phyloP scores from a whole-genome alignment of 164 flowering plant species.

The Vitis amurensis region DNA sequence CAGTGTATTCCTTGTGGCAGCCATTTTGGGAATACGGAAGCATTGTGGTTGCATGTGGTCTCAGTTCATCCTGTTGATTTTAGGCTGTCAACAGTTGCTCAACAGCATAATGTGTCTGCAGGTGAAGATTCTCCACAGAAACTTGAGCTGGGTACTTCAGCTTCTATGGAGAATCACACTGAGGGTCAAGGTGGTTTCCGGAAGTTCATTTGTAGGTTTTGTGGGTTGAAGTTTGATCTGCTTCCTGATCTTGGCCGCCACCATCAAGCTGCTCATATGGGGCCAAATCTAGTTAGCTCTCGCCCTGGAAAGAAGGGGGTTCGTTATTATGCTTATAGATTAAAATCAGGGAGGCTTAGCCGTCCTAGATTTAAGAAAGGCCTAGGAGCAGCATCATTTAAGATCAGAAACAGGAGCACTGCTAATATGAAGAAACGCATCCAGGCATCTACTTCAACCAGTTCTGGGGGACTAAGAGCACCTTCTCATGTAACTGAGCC shows the following conservation, averaged over 20 bases:
- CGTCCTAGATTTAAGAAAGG: constrained; percentile 66
- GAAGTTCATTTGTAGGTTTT: constrained; percentile 69
- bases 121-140: constrained; percentile 27
- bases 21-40: constrained; percentile 69
- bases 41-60: constrained; percentile 85
- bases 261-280: constrained; percentile 98
- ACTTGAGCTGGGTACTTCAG: constrained; percentile 30
- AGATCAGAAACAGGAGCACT: constrained; percentile 54
- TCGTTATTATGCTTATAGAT: constrained; percentile 50
- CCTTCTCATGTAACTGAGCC: constrained; percentile 43
- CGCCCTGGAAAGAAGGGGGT: constrained; percentile 52
- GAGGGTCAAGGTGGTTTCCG: constrained; percentile 36
- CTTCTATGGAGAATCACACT: constrained; percentile 29
- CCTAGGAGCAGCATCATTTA: constrained; percentile 51
- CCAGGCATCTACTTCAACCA: constrained; percentile 43
- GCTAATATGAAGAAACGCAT: constrained; percentile 56
- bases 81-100: constrained; percentile 37
- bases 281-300: constrained; percentile 36
- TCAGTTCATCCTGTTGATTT: constrained; percentile 60
- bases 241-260: constrained; percentile 98
- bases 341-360: constrained; percentile 71
- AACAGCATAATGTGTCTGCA: constrained; percentile 20
- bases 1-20: constrained; percentile 88
- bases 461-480: constrained; percentile 21
- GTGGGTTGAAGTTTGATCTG: constrained; percentile 91